These are phyloP conservation scores for Heliocybe sulcata DNA, from an alignment of 1,284 basidiomycete genomes.

Conservation along the genomic window DNA sequence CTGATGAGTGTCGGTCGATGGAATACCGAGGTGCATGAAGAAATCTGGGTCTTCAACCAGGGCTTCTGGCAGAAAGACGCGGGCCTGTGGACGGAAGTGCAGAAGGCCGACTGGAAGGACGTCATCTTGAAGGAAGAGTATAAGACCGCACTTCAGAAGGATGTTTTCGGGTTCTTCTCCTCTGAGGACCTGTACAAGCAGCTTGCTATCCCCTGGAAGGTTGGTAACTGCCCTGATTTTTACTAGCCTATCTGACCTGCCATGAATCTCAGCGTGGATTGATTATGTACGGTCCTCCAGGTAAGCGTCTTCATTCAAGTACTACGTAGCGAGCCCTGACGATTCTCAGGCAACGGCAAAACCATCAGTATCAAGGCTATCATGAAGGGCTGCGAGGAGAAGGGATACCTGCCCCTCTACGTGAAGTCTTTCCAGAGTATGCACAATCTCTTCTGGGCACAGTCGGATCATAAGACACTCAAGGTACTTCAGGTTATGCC, in stretches of 20 bases:
- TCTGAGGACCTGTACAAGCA: conserved; percentile 66
- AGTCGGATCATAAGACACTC: no score
- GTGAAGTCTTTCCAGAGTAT: conserved; percentile 69
- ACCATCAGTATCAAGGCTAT: conserved; percentile 75
- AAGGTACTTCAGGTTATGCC: conserved; percentile 34
- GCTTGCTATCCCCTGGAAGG: conserved; percentile 79
- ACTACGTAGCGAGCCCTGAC: neutral
- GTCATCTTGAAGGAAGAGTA: conserved; percentile 69
- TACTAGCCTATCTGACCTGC: neutral
- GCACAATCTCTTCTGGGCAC: no score
- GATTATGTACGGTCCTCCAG: conserved; percentile 69
- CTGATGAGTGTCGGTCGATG: conserved; percentile 47
- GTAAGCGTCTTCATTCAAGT: conserved; percentile 21
- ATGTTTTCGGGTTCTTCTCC: conserved; percentile 72
- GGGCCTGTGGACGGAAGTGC: conserved; percentile 59
- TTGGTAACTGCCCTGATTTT: conserved; percentile 17
- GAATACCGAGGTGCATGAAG: conserved; percentile 47
- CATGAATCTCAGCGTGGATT: conserved; percentile 46
- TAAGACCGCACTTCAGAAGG: conserved; percentile 62
- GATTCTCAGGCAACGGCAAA: conserved; percentile 65
- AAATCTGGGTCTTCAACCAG: conserved; percentile 72
- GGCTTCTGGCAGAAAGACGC: conserved; percentile 61
- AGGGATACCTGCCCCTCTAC: conserved; percentile 63
- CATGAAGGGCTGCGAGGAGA: conserved; percentile 57
- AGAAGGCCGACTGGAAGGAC: conserved; percentile 68